phyloP scores from a whole-genome alignment of 495 filamentous ascomycete genomes.

The Penicillium coprophilum region DNA sequence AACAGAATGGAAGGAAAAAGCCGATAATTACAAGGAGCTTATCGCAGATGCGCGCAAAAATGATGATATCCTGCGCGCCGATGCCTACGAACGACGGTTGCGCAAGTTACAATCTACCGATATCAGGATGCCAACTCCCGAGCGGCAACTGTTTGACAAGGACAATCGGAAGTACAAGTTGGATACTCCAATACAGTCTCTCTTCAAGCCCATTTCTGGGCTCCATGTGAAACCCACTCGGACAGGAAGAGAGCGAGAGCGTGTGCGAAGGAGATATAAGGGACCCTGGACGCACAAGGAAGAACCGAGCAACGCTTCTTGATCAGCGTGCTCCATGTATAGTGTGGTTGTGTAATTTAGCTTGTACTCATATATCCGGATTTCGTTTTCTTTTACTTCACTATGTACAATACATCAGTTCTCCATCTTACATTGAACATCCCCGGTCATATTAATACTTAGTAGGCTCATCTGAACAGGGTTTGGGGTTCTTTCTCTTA shows the following conservation, averaged over 20 bases:
- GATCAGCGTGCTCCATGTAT: constrained; percentile 9
- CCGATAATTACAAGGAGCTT: background rate
- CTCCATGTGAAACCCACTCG: background rate
- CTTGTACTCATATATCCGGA: constrained; percentile 18
- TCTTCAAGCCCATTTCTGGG: background rate
- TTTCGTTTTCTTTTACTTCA: background rate
- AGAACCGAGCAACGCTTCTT: background rate
- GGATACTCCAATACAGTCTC: background rate
- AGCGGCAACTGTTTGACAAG: constrained; percentile 1
- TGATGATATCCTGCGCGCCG: background rate
- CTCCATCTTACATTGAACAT: background rate
- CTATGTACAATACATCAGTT: constrained; percentile 2
- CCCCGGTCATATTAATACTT: background rate
- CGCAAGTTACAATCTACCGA: background rate
- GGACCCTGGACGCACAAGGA: background rate
- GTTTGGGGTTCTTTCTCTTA: background rate
- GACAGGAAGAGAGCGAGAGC: background rate
- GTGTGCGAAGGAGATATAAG: background rate
- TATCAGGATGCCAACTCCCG: background rate
- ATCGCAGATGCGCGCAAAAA: background rate
- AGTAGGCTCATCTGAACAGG: no score
- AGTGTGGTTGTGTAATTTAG: constrained; percentile 20
- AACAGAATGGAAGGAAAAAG: background rate
- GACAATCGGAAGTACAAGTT: background rate
- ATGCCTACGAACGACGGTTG: background rate